These are phyloP conservation scores for Phylloporus arenicola DNA, from an alignment of 768 basidiomycete species.

Conservation along the genomic window DNA sequence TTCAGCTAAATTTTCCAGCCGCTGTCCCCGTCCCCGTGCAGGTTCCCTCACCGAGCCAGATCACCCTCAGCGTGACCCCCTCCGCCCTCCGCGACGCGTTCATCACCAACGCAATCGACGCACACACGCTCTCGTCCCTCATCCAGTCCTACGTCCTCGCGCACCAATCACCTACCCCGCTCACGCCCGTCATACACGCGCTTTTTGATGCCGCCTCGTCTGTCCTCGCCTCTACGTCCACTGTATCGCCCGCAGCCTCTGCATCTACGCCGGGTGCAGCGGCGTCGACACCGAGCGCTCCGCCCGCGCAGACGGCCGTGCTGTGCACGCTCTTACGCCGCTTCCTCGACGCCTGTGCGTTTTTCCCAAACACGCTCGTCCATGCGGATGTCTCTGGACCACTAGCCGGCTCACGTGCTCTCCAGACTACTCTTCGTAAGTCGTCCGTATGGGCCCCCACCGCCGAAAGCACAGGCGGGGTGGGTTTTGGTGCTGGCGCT, in stretches of 20 bases:
- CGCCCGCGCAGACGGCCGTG: slow-evolving; percentile 8
- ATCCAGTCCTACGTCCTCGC: slow-evolving; percentile 46
- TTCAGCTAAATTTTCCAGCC: slow-evolving; percentile 42
- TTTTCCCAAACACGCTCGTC: slow-evolving; percentile 42
- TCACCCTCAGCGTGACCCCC: slow-evolving; percentile 27
- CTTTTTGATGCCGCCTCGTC: slow-evolving; percentile 47
- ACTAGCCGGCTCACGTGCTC: slow-evolving; percentile 49
- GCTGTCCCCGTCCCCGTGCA: slow-evolving; percentile 40
- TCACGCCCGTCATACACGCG: slow-evolving; percentile 46
- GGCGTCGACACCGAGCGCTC: slow-evolving; percentile 17
- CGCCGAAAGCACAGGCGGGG: neutral
- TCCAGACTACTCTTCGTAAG: slow-evolving; percentile 56
- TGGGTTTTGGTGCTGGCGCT: neutral
- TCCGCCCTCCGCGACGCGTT: slow-evolving; percentile 30
- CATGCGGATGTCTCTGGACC: slow-evolving; percentile 56
- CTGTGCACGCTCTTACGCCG: slow-evolving; percentile 35
- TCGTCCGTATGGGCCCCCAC: slow-evolving; percentile 48
- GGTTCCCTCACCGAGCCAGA: slow-evolving; percentile 10
- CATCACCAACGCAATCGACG: slow-evolving; percentile 37
- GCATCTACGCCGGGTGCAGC: slow-evolving; percentile 33
- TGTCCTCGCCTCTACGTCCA: slow-evolving; percentile 22
- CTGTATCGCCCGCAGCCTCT: slow-evolving; percentile 30
- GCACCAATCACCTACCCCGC: slow-evolving; percentile 46
- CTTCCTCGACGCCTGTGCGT: slow-evolving; percentile 47
- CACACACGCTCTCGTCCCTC: slow-evolving; percentile 47